These are phyloP conservation scores for Arthrobotrys sphaeroides DNA, from an alignment of 2,329 filamentous ascomycete genomes.

Conservation along the genomic window DNA sequence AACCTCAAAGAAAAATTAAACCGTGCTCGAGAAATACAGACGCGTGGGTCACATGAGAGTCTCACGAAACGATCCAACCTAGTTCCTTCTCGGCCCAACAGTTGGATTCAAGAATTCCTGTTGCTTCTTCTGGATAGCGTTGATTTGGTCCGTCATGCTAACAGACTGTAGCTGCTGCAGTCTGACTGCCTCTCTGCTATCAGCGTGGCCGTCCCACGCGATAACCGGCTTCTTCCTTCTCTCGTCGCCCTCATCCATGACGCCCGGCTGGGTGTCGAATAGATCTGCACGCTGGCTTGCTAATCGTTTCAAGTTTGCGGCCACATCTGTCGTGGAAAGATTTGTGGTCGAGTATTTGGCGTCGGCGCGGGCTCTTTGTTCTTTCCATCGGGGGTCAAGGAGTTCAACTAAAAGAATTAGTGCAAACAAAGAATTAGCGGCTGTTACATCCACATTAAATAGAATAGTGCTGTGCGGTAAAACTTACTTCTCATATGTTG, in stretches of 20 bases:
- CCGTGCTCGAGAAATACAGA: neutral
- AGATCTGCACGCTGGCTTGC: conserved; percentile 87
- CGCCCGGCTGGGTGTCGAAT: conserved; percentile 71
- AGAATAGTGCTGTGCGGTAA: neutral
- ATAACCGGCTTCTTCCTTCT: conserved; percentile 71
- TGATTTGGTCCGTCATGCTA: conserved; percentile 87
- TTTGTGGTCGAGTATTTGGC: conserved; percentile 86
- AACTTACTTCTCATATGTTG: conserved; percentile 85
- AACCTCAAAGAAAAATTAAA: conserved; percentile 16
- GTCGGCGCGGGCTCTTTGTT: conserved; percentile 89
- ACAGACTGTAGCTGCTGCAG: conserved; percentile 71
- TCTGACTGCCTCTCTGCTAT: conserved; percentile 68
- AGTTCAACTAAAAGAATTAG: conserved; percentile 74
- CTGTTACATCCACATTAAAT: neutral
- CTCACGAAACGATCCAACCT: neutral
- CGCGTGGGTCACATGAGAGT: neutral
- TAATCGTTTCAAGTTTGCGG: conserved; percentile 93
- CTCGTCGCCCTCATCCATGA: conserved; percentile 68
- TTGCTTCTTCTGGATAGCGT: conserved; percentile 71
- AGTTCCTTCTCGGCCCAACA: conserved; percentile 57
- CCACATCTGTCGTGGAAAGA: conserved; percentile 83
- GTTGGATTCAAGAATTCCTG: conserved; percentile 58
- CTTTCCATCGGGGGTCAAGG: conserved; percentile 92
- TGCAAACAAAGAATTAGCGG: conserved; percentile 59
- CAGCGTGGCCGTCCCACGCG: conserved; percentile 74